Base-by-base conservation (phyloP, 495 filamentous ascomycete genomes). In the Aspergillus ostianus region DNA sequence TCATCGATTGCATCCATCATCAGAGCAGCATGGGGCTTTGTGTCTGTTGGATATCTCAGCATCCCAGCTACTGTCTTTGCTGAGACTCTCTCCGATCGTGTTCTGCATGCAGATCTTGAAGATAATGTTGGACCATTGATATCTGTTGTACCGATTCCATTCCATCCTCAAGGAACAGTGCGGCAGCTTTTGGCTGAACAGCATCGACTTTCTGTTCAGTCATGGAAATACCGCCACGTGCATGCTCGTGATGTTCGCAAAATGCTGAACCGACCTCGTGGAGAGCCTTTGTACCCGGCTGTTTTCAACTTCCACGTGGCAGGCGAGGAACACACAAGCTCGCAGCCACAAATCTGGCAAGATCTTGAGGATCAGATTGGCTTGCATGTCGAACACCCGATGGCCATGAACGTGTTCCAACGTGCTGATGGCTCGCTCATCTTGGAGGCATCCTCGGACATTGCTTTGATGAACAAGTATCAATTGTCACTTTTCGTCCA, bases 341-440 rank as follows among this genome's bases (percentile, higher is more conserved):
- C 55, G 2, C 45, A 55, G 12, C 21, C 58, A 0, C 41, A 55
- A 15, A 29, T 67, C 13, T 76, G 71, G 71, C 53, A 19, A 4
- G 51, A 67, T 26, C 23, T 66, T 4, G 64, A 73, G 12, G 64
- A 69, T 54, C 47, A 67, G n/a, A 61, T 71, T 18, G 67, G 64
- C 3, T 56, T 76, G 15, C 62, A 70, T 51, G 71, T 76, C 6
- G 73, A 76, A 47, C 73, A 76, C 50, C 61, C 70, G 2, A 64
- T 76, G 63, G 73, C 73, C 6, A 51, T 76, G 47, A 76, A 76
- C 45, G 66, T 67, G 10, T 70, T 67, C 41, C 55, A 67, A 17
- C 23, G 53, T 17, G 19, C 19, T 0, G 49, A 64, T 15, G 70
- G 61, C 8, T 32, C 45, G 12, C 27, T 76, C 6, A n/a, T 53